Percentiles rank a stretch among this genome's conserved stretches.
These are phyloP conservation scores for Meredithiella fracta DNA, from an alignment of 2,329 filamentous ascomycete species.

Conservation along the genomic window DNA sequence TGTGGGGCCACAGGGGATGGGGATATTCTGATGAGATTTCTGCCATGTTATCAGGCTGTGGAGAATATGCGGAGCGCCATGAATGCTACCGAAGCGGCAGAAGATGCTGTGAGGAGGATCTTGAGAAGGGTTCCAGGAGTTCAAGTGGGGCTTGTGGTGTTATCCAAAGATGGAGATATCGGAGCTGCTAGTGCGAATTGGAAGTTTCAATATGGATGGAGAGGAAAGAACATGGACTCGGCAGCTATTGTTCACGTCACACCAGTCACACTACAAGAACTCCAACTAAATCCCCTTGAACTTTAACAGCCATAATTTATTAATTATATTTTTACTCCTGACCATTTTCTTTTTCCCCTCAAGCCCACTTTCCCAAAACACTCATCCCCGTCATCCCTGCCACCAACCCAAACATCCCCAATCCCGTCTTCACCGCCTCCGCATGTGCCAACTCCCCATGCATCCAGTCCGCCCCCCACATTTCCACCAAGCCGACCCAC, in stretches of 20 bases:
- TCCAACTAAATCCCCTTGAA: neutral
- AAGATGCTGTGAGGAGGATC: conserved; percentile 35
- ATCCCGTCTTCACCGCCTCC: conserved; percentile 28
- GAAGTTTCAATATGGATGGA: conserved; percentile 37
- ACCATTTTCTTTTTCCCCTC: neutral
- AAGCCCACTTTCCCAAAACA: conserved; percentile 60
- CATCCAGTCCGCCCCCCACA: conserved; percentile 63
- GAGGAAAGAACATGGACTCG: conserved; percentile 30
- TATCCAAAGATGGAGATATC: conserved; percentile 31
- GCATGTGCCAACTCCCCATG: conserved; percentile 40
- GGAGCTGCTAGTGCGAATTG: conserved; percentile 36
- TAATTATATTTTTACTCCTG: neutral
- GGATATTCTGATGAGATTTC: conserved; percentile 40
- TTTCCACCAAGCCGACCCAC: conserved; percentile 69
- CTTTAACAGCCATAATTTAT: neutral
- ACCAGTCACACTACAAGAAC: neutral
- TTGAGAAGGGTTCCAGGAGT: conserved; percentile 29
- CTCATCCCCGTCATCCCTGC: conserved; percentile 53
- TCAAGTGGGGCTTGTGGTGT: conserved; percentile 34
- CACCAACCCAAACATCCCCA: conserved; percentile 38
- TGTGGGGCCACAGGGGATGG: conserved; percentile 41
- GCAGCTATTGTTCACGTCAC: conserved; percentile 29
- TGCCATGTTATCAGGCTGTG: conserved; percentile 41
- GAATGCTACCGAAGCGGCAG: conserved; percentile 30
- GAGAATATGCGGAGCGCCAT: conserved; percentile 35